These are phyloP conservation scores for Avena sativa DNA, from an alignment of 176 grass and related monocot species.

Conservation along the genomic window DNA sequence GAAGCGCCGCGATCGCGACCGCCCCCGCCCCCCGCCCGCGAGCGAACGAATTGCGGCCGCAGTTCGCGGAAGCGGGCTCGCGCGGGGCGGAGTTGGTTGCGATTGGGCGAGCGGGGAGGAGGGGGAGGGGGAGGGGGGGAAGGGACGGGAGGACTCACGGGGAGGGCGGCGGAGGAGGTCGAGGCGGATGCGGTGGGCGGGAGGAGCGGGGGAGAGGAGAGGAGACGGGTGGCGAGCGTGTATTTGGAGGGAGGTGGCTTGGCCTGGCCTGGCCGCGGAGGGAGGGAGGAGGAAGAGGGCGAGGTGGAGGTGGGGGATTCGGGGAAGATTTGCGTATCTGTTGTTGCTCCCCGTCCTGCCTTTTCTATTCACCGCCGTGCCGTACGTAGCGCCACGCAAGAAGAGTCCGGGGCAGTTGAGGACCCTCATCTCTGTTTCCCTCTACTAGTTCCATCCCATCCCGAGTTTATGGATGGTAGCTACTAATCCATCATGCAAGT, in stretches of 20 bases:
- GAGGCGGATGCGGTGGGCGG: background rate
- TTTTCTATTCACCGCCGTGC: conserved; percentile 49
- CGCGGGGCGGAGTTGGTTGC: background rate
- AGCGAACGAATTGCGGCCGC: background rate
- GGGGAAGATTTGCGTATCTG: conserved; percentile 56
- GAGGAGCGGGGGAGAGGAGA: background rate
- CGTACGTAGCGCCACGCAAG: too few relatives aligned
- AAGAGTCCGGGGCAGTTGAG: too few relatives aligned
- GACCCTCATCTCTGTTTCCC: too few relatives aligned
- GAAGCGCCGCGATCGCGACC: background rate
- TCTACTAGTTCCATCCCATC: too few relatives aligned
- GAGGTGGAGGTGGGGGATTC: background rate
- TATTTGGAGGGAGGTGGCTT: conserved; percentile 43
- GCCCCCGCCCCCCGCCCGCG: background rate
- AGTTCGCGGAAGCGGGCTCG: background rate
- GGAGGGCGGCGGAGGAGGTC: background rate
- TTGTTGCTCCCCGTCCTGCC: background rate
- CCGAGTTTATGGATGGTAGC: too few relatives aligned
- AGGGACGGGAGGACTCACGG: conserved; percentile 17
- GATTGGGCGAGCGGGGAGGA: background rate
- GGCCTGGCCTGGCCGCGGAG: background rate
- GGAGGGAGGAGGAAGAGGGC: background rate
- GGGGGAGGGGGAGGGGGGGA: background rate
- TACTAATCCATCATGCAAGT: too few relatives aligned
- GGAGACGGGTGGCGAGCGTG: background rate